Conservation (phyloP, 2,329 filamentous ascomycete genomes). For the Trichophyton benhamiae region DNA sequence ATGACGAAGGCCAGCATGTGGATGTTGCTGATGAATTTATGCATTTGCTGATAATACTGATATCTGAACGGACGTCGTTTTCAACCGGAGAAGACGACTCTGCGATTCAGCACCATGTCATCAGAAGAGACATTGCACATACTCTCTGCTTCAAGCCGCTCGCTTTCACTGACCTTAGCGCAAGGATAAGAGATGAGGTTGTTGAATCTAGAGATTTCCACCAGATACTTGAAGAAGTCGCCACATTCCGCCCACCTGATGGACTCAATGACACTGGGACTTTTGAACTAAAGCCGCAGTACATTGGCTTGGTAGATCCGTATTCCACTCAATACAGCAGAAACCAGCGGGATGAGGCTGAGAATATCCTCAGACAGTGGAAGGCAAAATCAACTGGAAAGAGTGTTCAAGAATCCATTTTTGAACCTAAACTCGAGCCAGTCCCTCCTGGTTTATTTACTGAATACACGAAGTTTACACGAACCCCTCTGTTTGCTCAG, state of each 20-base stretch:
- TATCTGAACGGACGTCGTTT: constrained; percentile 78
- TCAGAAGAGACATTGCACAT: constrained; percentile 83
- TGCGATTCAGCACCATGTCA: constrained; percentile 51
- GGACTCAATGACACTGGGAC: constrained; percentile 85
- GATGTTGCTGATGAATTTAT: constrained; percentile 95
- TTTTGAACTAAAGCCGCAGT: constrained; percentile 81
- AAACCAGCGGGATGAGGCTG: constrained; percentile 91
- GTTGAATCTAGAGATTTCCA: constrained; percentile 84
- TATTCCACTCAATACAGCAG: constrained; percentile 95
- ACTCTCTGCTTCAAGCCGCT: constrained; percentile 92
- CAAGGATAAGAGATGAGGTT: constrained; percentile 75
- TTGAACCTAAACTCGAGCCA: constrained; percentile 69
- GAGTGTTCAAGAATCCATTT: constrained; percentile 69
- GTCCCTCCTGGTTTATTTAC: constrained; percentile 69
- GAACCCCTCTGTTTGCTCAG: constrained; percentile 75
- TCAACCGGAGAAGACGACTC: constrained; percentile 27
- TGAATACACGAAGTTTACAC: constrained; percentile 64
- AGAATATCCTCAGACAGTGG: constrained; percentile 74
- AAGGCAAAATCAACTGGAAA: constrained; percentile 81
- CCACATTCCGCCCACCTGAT: constrained; percentile 79
- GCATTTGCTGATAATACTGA: constrained; percentile 76
- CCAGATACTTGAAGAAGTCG: constrained; percentile 71
- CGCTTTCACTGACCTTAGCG: constrained; percentile 82
- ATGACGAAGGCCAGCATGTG: constrained; percentile 77
- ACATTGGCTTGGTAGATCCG: constrained; percentile 78